These are phyloP conservation scores for Solanum bulbocastanum DNA, from an alignment of 257 asterid species.

Conservation along the genomic window DNA sequence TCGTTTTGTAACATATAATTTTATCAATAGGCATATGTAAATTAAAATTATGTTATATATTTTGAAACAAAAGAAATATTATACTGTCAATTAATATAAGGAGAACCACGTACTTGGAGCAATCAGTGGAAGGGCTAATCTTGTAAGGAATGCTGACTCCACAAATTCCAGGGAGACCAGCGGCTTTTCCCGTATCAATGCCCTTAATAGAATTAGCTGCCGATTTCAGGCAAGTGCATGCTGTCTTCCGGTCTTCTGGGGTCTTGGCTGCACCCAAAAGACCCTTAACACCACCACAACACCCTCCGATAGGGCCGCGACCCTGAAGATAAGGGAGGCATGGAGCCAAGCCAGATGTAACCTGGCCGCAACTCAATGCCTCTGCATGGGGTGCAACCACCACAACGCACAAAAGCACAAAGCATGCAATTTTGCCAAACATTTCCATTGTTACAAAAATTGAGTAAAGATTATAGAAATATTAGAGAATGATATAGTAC, in stretches of 20 bases:
- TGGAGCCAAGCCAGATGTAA: neutral
- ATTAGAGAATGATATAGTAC: neutral
- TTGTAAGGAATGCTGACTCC: conserved; percentile 1
- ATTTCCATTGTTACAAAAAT: neutral
- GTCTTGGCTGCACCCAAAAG: neutral
- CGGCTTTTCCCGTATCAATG: neutral
- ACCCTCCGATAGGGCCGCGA: neutral
- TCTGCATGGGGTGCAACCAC: conserved; percentile 9
- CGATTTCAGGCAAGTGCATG: conserved; percentile 9
- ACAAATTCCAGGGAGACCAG: conserved; percentile 3
- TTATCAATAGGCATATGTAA: too few relatives aligned
- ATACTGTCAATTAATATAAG: too few relatives aligned
- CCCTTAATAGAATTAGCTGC: neutral
- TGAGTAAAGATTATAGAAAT: neutral
- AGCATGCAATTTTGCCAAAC: neutral
- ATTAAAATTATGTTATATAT: too few relatives aligned
- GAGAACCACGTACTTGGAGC: neutral
- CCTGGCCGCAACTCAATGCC: neutral
- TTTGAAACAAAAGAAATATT: too few relatives aligned
- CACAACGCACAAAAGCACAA: neutral
- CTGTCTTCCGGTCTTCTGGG: conserved; percentile 3
- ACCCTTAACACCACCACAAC: neutral
- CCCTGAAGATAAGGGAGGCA: neutral
- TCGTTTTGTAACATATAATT: too few relatives aligned
- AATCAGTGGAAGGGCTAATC: conserved; percentile 8